phyloP scores from a whole-genome alignment of 208 protist genomes.

The Acanthamoeba quina region DNA sequence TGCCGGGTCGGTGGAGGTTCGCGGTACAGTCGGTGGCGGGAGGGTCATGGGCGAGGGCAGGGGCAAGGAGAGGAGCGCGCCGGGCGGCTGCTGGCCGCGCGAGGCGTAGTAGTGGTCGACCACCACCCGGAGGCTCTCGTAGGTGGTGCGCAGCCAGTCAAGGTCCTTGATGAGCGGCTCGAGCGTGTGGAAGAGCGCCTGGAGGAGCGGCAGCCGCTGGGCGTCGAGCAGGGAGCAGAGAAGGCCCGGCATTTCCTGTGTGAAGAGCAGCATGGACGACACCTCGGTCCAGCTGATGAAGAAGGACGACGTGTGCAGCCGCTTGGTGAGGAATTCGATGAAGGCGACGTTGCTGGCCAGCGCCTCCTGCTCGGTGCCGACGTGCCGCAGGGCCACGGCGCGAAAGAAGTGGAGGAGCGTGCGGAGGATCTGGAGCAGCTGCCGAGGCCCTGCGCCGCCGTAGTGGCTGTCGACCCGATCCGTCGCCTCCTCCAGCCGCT shows the following conservation, averaged over 20 bases:
- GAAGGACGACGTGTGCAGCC: slow-evolving; percentile 19
- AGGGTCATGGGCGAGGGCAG: not conserved
- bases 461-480: not conserved
- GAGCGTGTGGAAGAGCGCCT: slow-evolving; percentile 44
- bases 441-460: not conserved
- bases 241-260: not conserved
- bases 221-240: not conserved
- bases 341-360: not conserved
- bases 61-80: not conserved
- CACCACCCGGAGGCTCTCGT: not conserved
- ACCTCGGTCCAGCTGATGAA: slow-evolving; percentile 49
- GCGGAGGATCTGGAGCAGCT: slow-evolving; percentile 58
- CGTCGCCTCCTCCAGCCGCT: not conserved
- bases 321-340: not conserved
- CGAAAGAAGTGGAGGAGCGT: not conserved
- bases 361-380: not conserved
- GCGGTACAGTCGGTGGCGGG: not conserved
- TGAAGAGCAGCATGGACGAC: slow-evolving; percentile 39
- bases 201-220: not conserved
- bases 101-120: not conserved
- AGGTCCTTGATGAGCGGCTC: slow-evolving; percentile 30
- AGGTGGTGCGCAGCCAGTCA: slow-evolving; percentile 29
- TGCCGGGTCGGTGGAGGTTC: not conserved
- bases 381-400: not conserved
- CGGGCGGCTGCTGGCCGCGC: not conserved